These are phyloP conservation scores for Neurospora sp. DNA, from an alignment of 495 filamentous ascomycete species.

Conservation along the genomic window DNA sequence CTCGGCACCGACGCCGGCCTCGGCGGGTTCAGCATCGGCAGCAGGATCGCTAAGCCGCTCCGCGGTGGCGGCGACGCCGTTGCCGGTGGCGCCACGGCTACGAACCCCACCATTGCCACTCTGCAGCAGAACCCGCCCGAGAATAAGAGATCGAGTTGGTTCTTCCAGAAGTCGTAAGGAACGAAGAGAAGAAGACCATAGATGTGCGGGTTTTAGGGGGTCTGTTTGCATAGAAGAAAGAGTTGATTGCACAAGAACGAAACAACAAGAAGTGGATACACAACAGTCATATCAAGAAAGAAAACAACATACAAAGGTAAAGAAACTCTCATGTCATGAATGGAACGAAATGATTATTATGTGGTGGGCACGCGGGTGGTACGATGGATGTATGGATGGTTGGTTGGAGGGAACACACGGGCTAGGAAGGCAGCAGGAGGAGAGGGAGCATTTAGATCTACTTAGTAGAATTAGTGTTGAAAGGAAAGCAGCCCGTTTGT, in stretches of 20 bases:
- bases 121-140: constrained; percentile 39
- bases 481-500: neutral
- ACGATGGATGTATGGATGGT: neutral
- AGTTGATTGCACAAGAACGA: neutral
- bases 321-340: constrained; percentile 1
- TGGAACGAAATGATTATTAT: constrained; percentile 2
- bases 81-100: constrained; percentile 29
- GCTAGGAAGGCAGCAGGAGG: neutral
- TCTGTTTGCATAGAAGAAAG: neutral
- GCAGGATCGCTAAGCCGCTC: too few relatives aligned
- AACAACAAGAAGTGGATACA: neutral
- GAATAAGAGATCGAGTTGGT: constrained; percentile 49
- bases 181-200: neutral
- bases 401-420: neutral
- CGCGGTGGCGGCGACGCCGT: constrained; percentile 74
- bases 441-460: neutral
- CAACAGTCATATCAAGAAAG: neutral
- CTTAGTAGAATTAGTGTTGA: neutral
- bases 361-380: neutral
- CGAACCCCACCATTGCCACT: constrained; percentile 42
- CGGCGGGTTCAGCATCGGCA: too few relatives aligned
- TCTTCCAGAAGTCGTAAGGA: constrained; percentile 40
- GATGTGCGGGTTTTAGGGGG: neutral
- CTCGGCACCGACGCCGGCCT: too few relatives aligned
- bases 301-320: constrained; percentile 2